Conservation (phyloP, 2,329 filamentous ascomycete genomes). For the Xenosphaeropsis pyriputrescens region DNA sequence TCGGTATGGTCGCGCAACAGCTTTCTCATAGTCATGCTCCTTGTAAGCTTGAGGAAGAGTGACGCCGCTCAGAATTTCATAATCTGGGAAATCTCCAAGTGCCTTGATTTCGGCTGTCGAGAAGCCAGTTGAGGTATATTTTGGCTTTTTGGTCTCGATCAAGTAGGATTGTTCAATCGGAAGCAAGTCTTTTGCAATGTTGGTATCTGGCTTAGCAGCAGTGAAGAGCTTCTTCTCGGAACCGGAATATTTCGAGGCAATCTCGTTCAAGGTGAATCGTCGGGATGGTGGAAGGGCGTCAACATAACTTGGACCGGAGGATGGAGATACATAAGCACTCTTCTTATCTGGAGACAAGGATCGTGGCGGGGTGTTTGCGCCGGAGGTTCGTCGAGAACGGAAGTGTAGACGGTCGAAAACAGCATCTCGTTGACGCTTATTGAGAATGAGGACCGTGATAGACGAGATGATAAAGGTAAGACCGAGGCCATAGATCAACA, state of each 20-base stretch:
- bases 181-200: slow-evolving; percentile 8
- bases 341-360: slow-evolving; percentile 10
- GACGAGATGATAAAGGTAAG: slow-evolving; percentile 9
- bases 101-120: slow-evolving; percentile 53
- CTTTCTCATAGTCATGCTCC: slow-evolving; percentile 54
- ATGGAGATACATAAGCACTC: not conserved
- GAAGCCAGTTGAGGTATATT: slow-evolving; percentile 53
- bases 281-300: slow-evolving; percentile 14
- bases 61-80: slow-evolving; percentile 59
- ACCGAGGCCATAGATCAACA: slow-evolving; percentile 14
- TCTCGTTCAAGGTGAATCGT: slow-evolving; percentile 10
- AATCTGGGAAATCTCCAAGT: slow-evolving; percentile 68
- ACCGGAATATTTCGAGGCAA: slow-evolving; percentile 8
- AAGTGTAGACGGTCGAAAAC: slow-evolving; percentile 11
- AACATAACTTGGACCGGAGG: slow-evolving; percentile 2
- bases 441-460: slow-evolving; percentile 6
- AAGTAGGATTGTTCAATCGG: slow-evolving; percentile 11
- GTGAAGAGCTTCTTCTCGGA: slow-evolving; percentile 7
- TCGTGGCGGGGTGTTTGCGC: slow-evolving; percentile 16
- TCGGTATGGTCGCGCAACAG: slow-evolving; percentile 59
- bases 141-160: slow-evolving; percentile 13
- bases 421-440: slow-evolving; percentile 10
- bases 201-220: slow-evolving; percentile 6
- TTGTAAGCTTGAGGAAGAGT: slow-evolving; percentile 49
- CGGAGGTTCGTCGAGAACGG: slow-evolving; percentile 14